These are phyloP conservation scores for Cyclotella choctawhatcheeana DNA, from an alignment of 108 stramenopile genomes.

Conservation along the genomic window DNA sequence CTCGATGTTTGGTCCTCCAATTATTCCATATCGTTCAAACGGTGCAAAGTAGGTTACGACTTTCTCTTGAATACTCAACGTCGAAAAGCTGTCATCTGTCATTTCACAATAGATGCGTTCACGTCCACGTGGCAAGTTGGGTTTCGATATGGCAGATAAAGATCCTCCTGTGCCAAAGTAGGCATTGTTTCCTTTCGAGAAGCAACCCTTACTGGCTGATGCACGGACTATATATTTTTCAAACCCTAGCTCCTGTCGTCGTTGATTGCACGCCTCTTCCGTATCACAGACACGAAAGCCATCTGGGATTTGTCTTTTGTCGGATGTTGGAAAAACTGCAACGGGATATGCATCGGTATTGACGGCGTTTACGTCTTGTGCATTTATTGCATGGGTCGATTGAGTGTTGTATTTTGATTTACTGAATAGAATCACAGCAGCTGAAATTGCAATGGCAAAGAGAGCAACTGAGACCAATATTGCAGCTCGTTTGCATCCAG, in stretches of 20 bases:
- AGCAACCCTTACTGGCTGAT: slow-evolving; percentile 2
- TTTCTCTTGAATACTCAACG: neutral
- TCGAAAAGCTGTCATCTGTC: neutral
- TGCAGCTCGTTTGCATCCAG: neutral
- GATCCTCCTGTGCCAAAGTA: slow-evolving; percentile 17
- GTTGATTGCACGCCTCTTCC: neutral
- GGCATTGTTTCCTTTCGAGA: slow-evolving; percentile 14
- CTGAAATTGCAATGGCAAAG: neutral
- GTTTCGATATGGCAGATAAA: neutral
- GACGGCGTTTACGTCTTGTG: neutral
- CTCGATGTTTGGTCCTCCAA: slow-evolving; percentile 3
- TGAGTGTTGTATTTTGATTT: neutral
- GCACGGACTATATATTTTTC: neutral
- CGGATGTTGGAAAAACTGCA: neutral
- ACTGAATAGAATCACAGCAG: neutral
- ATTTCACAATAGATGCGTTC: neutral
- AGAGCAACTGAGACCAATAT: neutral
- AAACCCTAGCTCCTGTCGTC: slow-evolving; percentile 1
- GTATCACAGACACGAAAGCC: neutral
- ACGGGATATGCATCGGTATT: neutral
- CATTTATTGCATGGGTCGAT: neutral
- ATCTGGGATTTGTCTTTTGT: neutral
- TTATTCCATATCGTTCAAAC: neutral
- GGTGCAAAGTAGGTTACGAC: slow-evolving; percentile 4
- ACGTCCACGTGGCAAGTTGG: slow-evolving; percentile 5